Percentiles rank a stretch among this genome's conserved stretches.
phyloP scores from a whole-genome alignment of 805 yeast genomes.

The Ogataea corticis region DNA sequence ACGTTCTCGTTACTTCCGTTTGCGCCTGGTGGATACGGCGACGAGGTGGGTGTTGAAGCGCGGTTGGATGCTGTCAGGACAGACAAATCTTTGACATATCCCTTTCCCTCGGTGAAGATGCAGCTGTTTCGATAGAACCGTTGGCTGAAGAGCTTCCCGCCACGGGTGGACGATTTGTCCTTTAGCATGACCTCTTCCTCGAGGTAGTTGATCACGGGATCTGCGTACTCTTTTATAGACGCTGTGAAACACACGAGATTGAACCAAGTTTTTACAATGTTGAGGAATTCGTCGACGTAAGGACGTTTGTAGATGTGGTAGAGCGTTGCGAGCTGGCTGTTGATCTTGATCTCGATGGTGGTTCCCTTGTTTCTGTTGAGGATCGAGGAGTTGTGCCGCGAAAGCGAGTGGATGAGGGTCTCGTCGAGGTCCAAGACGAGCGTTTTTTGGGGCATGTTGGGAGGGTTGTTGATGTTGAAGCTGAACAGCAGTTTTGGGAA shows the following conservation, averaged over 20 bases:
- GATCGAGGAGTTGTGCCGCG: constrained; percentile 53
- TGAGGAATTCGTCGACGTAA: constrained; percentile 79
- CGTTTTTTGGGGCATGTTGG: constrained; percentile 48
- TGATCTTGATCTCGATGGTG: constrained; percentile 78
- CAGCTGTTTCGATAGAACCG: constrained; percentile 83
- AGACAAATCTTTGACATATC: constrained; percentile 77
- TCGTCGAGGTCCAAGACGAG: constrained; percentile 90
- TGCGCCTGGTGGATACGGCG: constrained; percentile 16
- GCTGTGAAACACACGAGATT: constrained; percentile 92
- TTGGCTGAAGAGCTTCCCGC: constrained; percentile 45
- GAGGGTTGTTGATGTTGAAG: constrained; percentile 35
- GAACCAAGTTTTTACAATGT: constrained; percentile 82
- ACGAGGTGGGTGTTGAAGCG: constrained; percentile 14
- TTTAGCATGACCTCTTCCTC: constrained; percentile 56
- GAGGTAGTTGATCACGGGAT: constrained; percentile 91
- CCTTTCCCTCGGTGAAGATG: constrained; percentile 71
- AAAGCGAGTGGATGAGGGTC: constrained; percentile 87
- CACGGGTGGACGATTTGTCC: constrained; percentile 24
- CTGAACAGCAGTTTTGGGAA: constrained; percentile 37
- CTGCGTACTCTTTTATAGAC: constrained; percentile 91
- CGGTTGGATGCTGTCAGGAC: constrained; percentile 24
- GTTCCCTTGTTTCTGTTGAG: constrained; percentile 50
- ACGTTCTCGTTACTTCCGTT: constrained; percentile 15
- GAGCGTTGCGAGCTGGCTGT: constrained; percentile 69
- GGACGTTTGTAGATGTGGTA: constrained; percentile 94